Base-by-base conservation (phyloP, 2,329 filamentous ascomycete species). In the Macroventuria anomochaeta region DNA sequence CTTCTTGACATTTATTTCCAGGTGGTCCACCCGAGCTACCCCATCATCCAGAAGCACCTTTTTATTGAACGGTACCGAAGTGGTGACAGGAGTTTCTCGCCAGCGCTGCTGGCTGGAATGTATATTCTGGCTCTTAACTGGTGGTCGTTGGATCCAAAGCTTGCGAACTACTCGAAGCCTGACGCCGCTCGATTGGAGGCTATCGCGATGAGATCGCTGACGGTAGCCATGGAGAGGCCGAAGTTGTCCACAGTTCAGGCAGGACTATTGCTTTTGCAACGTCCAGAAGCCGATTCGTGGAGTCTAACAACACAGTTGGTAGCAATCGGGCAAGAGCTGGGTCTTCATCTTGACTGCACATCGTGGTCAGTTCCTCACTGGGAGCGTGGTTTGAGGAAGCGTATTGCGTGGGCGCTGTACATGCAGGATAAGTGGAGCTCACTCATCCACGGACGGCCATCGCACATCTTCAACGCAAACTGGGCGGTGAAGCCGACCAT, bases 361-460 rank as follows among this genome's bases (percentile, higher is more conserved):
- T 81, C 81, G 46, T 96, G 93, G 93, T 90, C 90, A 57, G 93
- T 96, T 47, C 90, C 92, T 23, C 82, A 83, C 0, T 96, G 92
- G 91, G 92, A 96, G 73, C 88, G 89, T 63, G 89, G 91, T 0
- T 74, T 96, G 53, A 83, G 93, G 56, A 95, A 93, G 72, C 85
- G 93, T 41, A 83, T 96, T 34, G 91, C 91, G 1, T 96, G 93
- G 92, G 92, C 90, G 2, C 76, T 96, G 43, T 96, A 95, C 72
- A 93, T 96, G 88, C 91, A 96, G 76, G 93, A 97, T 75, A 96
- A 90, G 73, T 96, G 92, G 92, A 90, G 89, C 13, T 88, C 91
- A 2, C 80, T 96, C 17, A 87, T 95, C 20, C 90, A 96, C 67
- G 91, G 91, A 8, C 87, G 91, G 10, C 92, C 91, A 0, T 95